phyloP scores from a whole-genome alignment of 2,329 filamentous ascomycete species.

The Fusarium globosum region DNA sequence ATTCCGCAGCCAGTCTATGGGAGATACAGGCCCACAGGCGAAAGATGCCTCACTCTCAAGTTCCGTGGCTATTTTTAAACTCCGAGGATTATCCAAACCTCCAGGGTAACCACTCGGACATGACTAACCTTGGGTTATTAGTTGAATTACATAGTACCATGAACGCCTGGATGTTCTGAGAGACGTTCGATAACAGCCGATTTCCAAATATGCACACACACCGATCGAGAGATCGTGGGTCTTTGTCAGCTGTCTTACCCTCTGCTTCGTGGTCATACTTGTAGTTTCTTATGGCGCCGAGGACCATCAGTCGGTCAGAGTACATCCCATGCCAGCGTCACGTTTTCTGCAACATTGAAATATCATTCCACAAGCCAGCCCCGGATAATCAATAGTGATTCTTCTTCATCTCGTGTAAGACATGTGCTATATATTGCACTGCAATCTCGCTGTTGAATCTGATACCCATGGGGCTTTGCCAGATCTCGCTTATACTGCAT shows the following conservation, averaged over 20 bases:
- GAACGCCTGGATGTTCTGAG: conserved; percentile 23
- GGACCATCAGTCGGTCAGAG: conserved; percentile 19
- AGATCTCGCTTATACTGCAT: conserved; percentile 30
- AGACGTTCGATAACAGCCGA: conserved; percentile 43
- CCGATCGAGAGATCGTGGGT: conserved; percentile 19
- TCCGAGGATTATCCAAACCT: conserved; percentile 38
- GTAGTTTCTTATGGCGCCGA: conserved; percentile 13
- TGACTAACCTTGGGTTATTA: no score
- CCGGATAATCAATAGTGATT: neutral
- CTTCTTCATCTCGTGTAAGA: conserved; percentile 28
- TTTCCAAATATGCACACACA: conserved; percentile 24
- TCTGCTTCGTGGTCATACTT: conserved; percentile 5
- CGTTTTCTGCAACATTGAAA: conserved; percentile 11
- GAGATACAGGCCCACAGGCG: neutral
- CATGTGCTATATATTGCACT: conserved; percentile 19
- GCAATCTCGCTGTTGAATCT: conserved; percentile 31
- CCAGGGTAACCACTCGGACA: neutral
- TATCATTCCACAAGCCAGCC: conserved; percentile 27
- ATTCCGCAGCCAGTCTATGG: conserved; percentile 24
- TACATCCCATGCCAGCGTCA: neutral
- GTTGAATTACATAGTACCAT: neutral
- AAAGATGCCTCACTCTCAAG: neutral
- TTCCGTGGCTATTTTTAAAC: neutral
- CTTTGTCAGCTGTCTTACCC: conserved; percentile 29
- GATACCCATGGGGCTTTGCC: conserved; percentile 1